A percentile compares a stretch with the other conserved stretches of the same genome.
These are phyloP conservation scores for Macrocybe gigantea DNA, from an alignment of 768 basidiomycete species.

Conservation along the genomic window DNA sequence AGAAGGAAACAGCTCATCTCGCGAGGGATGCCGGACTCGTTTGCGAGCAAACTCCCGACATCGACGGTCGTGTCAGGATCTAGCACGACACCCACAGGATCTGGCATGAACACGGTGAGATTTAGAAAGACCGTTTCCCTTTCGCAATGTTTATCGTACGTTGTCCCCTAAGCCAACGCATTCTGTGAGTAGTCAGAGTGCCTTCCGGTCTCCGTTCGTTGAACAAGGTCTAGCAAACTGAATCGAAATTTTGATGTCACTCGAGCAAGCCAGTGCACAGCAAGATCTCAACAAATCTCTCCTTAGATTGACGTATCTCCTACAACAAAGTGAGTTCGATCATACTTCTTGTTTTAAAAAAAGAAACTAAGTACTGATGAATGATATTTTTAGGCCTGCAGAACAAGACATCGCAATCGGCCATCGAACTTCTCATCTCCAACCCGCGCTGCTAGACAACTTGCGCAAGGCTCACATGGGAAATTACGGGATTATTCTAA, in stretches of 20 bases:
- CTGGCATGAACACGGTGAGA: conserved; percentile 45
- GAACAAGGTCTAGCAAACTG: conserved; percentile 36
- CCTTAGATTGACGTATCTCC: conserved; percentile 69
- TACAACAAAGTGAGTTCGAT: conserved; percentile 62
- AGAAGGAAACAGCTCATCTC: conserved; percentile 70
- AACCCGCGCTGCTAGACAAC: conserved; percentile 77
- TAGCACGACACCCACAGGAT: conserved; percentile 19
- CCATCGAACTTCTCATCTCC: conserved; percentile 80
- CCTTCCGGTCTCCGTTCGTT: not conserved
- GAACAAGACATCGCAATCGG: conserved; percentile 63
- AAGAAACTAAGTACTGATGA: not conserved
- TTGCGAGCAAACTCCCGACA: conserved; percentile 35
- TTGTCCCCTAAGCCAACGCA: conserved; percentile 14
- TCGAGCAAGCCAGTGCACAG: conserved; percentile 75
- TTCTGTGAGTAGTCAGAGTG: conserved; percentile 9
- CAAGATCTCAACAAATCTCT: conserved; percentile 75
- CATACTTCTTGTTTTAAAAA: not conserved
- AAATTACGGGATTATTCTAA: conserved; percentile 86
- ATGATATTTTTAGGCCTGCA: conserved; percentile 46
- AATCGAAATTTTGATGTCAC: conserved; percentile 51
- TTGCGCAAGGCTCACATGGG: conserved; percentile 89
- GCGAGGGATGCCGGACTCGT: conserved; percentile 74
- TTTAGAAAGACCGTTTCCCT: not conserved
- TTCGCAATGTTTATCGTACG: not conserved
- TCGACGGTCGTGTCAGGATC: conserved; percentile 5